Conservation (phyloP, 768 basidiomycete species). For the Leucocoprinus sp. region DNA sequence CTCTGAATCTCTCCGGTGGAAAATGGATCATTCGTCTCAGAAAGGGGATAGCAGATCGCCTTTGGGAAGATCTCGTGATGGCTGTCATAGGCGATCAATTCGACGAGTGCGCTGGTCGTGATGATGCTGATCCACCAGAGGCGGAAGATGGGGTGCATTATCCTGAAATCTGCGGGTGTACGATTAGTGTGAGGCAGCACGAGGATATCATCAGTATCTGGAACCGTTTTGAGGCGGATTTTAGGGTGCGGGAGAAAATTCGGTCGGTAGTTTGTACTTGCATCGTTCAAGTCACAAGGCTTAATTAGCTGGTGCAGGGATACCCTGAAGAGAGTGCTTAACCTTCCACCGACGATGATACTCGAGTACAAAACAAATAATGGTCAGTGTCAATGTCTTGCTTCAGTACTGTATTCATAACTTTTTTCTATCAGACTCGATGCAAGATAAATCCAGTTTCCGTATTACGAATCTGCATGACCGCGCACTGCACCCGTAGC, state of each 20-base stretch:
- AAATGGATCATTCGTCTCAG: slow-evolving; percentile 93
- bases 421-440: slow-evolving; percentile 49
- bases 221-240: slow-evolving; percentile 78
- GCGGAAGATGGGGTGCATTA: slow-evolving; percentile 39
- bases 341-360: slow-evolving; percentile 66
- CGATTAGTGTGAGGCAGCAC: slow-evolving; percentile 85
- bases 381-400: slow-evolving; percentile 33
- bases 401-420: slow-evolving; percentile 10
- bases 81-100: slow-evolving; percentile 90
- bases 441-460: slow-evolving; percentile 85
- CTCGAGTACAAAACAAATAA: slow-evolving; percentile 97
- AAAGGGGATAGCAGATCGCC: slow-evolving; percentile 83
- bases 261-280: slow-evolving; percentile 41
- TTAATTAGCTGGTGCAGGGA: slow-evolving; percentile 62
- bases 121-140: slow-evolving; percentile 25
- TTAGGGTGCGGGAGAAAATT: slow-evolving; percentile 71
- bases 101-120: slow-evolving; percentile 26
- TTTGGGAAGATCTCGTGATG: slow-evolving; percentile 87
- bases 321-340: slow-evolving; percentile 66
- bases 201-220: slow-evolving; percentile 94
- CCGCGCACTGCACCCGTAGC: slow-evolving; percentile 1
- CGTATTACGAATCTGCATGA: slow-evolving; percentile 27
- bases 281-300: neutral
- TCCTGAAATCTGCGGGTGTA: slow-evolving; percentile 91
- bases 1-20: slow-evolving; percentile 77